phyloP scores from a whole-genome alignment of 2,329 filamentous ascomycete species.

The Dichotomopilus funicola region DNA sequence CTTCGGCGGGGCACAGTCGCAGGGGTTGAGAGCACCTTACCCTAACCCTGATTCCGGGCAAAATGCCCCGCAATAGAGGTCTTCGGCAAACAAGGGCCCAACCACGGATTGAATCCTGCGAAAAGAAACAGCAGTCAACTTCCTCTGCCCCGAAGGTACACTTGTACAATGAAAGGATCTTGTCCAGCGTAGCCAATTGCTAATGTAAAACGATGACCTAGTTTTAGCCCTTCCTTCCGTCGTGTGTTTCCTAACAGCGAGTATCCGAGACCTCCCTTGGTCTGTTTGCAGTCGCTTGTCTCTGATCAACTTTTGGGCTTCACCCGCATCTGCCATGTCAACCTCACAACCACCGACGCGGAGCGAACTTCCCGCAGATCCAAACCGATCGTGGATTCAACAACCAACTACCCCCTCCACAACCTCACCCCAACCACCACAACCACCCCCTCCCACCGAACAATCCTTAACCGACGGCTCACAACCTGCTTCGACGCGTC shows the following conservation, averaged over 20 bases:
- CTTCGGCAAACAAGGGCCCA: constrained; percentile 10
- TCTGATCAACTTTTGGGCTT: no score
- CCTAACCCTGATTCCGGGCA: constrained; percentile 12
- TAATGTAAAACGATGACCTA: background rate
- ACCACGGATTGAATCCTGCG: constrained; percentile 5
- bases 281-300: background rate
- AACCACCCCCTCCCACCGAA: background rate
- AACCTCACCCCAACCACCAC: constrained; percentile 4
- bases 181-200: background rate
- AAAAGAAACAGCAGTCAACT: background rate
- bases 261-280: background rate
- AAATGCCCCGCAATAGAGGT: background rate
- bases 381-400: constrained; percentile 15
- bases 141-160: background rate
- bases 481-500: background rate
- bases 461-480: background rate
- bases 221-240: no score
- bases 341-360: constrained; percentile 7
- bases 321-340: constrained; percentile 4
- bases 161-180: no score
- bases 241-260: background rate
- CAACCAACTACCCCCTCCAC: background rate
- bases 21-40: background rate
- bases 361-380: constrained; percentile 8
- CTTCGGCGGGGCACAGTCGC: constrained; percentile 10